Evolutionary conservation across 495 filamentous ascomycete genomes (phyloP).

Genomic region (Aspergillus ellipticus): DNA sequence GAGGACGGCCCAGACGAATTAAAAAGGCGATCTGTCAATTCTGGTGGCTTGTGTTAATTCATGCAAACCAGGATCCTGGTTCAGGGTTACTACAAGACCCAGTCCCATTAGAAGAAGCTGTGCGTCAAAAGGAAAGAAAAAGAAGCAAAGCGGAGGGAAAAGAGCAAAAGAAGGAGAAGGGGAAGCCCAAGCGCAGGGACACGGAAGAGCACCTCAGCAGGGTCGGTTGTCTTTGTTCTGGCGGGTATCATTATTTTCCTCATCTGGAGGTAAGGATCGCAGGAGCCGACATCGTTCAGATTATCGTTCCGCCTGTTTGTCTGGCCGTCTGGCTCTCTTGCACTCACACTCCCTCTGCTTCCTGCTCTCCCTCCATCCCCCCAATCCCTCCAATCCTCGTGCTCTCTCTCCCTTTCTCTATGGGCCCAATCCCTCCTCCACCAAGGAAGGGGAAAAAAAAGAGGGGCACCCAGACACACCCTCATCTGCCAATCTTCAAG

Average conservation of each 20-base stretch:
- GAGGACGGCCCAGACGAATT: conserved; percentile 1
- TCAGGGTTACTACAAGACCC: conserved; percentile 8
- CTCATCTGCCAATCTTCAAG: neutral
- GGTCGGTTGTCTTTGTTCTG: no score
- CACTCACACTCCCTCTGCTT: neutral
- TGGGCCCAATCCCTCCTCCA: conserved; percentile 4
- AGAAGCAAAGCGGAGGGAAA: conserved; percentile 3
- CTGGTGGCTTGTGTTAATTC: conserved; percentile 17
- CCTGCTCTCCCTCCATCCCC: no score
- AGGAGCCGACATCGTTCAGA: neutral
- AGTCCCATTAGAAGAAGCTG: conserved; percentile 13
- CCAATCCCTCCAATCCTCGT: neutral
- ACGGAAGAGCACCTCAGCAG: neutral
- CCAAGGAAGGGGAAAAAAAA: conserved; percentile 4
- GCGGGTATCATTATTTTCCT: neutral
- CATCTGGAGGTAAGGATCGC: conserved; percentile 1
- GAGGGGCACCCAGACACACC: conserved; percentile 7
- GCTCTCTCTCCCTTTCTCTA: neutral
- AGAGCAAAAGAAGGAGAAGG: neutral
- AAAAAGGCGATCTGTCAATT: conserved; percentile 24
- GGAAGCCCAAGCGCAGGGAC: neutral
- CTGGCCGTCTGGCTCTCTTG: neutral
- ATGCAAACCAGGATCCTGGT: conserved; percentile 14
- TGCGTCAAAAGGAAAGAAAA: conserved; percentile 8
- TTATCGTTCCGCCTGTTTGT: neutral